Evolutionary conservation across 1,139 yeast species (phyloP), one percentile per base, ranked within the genome.

Genomic region (Hyphopichia pseudoburtonii): DNA sequence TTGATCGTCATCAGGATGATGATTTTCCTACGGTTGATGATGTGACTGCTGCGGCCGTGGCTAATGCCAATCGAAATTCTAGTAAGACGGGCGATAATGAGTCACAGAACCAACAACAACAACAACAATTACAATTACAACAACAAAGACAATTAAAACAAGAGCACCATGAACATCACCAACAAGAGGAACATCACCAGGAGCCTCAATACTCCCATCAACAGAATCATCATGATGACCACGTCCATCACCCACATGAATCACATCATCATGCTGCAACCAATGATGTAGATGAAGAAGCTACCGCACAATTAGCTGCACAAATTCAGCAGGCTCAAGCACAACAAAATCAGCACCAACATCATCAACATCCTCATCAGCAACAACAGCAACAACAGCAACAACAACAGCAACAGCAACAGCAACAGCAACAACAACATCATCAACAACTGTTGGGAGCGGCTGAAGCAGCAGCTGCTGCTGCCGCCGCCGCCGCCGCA

Each of bases 31-130:
- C 55, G 7, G 64, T 58, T 2, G 63, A 56, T 14, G 67, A 56
- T 28, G 65, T 59, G 12, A 57, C 64, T 3, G 64, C 64, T 3
- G 63, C 62, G 2, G 63, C 64, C 4, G 65, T 53, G 5, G 64
- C 54, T 29, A 54, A 51, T 28, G 62, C 61, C 47, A 46, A 19
- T 35, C 29, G 17, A 6, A 27, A 16, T 27, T 6, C 29, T 6
- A 27, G 12, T n/a, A n/a, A n/a, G n/a, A n/a, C n/a, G n/a, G n/a
- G n/a, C n/a, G n/a, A n/a, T n/a, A n/a, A n/a, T n/a, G n/a, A n/a
- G n/a, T n/a, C n/a, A n/a, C n/a, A n/a, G n/a, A n/a, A 32, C 11
- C 44, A 40, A 30, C 43, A 34, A 30, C 38, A 33, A 14, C 35
- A 33, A 11, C 33, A 31, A 16, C 19, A 34, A 15, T n/a, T n/a